Conservation (phyloP, 2,329 filamentous ascomycete species). For the Scleromitrula shiraiana region DNA sequence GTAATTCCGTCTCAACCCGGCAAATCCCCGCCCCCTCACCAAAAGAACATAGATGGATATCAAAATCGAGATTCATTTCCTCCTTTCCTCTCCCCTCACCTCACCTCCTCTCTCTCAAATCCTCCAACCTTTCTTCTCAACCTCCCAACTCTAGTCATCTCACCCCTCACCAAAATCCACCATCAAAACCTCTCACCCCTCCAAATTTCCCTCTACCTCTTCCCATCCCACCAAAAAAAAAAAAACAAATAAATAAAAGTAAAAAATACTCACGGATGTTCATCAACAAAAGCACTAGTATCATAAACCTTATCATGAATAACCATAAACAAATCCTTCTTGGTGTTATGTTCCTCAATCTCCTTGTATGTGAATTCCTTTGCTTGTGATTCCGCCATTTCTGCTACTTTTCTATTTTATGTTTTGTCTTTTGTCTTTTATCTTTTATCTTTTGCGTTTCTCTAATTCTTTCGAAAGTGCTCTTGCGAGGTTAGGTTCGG, state of each 20-base stretch:
- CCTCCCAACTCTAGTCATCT: background rate
- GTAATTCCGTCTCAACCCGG: background rate
- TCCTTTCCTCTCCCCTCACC: background rate
- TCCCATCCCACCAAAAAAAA: background rate
- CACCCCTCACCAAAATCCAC: background rate
- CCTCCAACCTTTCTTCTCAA: background rate
- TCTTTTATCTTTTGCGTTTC: background rate
- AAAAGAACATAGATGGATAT: too few relatives aligned
- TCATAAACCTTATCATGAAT: slow-evolving; percentile 98
- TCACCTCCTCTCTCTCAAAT: background rate
- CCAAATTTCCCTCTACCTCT: background rate
- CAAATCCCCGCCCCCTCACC: too few relatives aligned
- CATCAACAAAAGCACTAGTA: slow-evolving; percentile 79
- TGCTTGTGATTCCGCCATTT: slow-evolving; percentile 35
- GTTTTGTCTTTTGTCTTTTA: background rate
- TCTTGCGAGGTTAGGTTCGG: background rate
- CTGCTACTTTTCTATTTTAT: slow-evolving; percentile 15
- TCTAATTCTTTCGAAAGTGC: too few relatives aligned
- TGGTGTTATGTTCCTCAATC: slow-evolving; percentile 77
- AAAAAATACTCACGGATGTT: slow-evolving; percentile 70
- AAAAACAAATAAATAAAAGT: background rate
- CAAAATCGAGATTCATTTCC: background rate
- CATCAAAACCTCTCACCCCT: background rate
- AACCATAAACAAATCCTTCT: slow-evolving; percentile 88
- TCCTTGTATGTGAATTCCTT: slow-evolving; percentile 68